Evolutionary conservation across 73 alveolate species (phyloP).

Genomic region (Paramecium sonneborni): DNA sequence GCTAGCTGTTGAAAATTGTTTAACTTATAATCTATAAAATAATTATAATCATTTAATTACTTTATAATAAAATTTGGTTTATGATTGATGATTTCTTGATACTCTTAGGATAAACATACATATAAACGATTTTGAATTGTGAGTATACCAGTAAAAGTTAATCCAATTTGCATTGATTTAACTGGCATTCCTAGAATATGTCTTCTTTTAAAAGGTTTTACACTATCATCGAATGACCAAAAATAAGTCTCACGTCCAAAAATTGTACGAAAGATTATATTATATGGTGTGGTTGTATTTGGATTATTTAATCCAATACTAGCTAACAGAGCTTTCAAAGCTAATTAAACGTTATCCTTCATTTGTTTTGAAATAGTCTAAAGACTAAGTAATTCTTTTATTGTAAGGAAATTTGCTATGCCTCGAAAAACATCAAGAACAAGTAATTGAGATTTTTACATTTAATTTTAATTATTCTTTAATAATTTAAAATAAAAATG

Average conservation of each 20-base stretch:
- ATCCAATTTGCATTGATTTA: not conserved
- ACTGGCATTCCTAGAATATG: constrained; percentile 25
- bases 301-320: not conserved
- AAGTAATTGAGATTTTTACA: constrained; percentile 1
- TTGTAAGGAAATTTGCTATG: not conserved
- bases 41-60: not conserved
- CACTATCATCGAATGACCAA: constrained; percentile 38
- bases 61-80: not conserved
- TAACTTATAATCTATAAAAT: not conserved
- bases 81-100: not conserved
- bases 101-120: not conserved
- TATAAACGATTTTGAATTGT: not conserved
- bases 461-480: not conserved
- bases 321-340: not conserved
- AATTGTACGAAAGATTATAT: not conserved
- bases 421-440: not conserved
- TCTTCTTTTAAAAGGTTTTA: constrained; percentile 45
- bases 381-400: not conserved
- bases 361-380: not conserved
- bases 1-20: not conserved
- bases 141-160: constrained; percentile 5
- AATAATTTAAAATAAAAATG: not conserved
- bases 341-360: not conserved
- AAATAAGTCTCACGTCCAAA: constrained; percentile 45
- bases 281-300: not conserved